Conservation (phyloP, 2,329 filamentous ascomycete genomes). For the Tolypocladium nubicola region DNA sequence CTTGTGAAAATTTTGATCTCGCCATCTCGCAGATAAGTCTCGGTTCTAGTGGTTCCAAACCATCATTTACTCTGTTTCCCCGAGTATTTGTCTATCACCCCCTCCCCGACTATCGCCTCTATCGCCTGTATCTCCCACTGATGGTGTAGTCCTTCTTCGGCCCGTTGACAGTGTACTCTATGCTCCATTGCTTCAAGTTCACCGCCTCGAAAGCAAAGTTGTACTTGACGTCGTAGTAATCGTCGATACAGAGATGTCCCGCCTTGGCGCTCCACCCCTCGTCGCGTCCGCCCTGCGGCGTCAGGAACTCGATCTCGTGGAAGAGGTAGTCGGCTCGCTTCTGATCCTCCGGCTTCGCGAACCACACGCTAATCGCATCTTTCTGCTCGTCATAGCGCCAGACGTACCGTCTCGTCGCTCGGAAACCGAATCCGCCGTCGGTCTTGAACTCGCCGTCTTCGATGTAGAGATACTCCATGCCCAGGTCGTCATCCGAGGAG, state of each 20-base stretch:
- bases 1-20: too few relatives aligned
- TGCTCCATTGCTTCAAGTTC: constrained; percentile 44
- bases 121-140: constrained; percentile 38
- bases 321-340: constrained; percentile 62
- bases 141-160: constrained; percentile 66
- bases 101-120: background rate
- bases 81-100: background rate
- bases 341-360: constrained; percentile 53
- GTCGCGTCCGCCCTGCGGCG: constrained; percentile 18
- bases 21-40: too few relatives aligned
- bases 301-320: constrained; percentile 56
- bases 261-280: constrained; percentile 53
- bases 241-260: constrained; percentile 59
- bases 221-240: constrained; percentile 62
- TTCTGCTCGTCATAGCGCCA: constrained; percentile 56
- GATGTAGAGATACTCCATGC: constrained; percentile 56
- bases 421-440: constrained; percentile 43
- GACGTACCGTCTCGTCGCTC: constrained; percentile 55
- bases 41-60: too few relatives aligned
- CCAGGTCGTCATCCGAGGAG: constrained; percentile 19
- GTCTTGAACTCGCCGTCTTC: constrained; percentile 57
- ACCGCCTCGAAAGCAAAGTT: constrained; percentile 53
- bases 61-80: background rate
- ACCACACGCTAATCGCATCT: constrained; percentile 62
- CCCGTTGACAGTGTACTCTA: constrained; percentile 57